These are phyloP conservation scores for Scedosporium minutisporum DNA, from an alignment of 2,329 filamentous ascomycete species.

Conservation along the genomic window DNA sequence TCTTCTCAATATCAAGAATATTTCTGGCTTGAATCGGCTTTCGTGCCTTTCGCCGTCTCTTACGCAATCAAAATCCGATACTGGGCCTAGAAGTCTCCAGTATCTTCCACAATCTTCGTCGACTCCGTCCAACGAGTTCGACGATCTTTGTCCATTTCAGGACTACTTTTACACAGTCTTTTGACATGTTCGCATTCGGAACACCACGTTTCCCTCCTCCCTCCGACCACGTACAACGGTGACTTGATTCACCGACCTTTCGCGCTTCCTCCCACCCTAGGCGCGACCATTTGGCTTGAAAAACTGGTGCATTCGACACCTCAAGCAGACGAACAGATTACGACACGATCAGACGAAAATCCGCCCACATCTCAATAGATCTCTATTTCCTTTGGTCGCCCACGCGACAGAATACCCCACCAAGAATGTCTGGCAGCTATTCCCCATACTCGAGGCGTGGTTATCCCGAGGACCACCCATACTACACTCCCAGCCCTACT, in stretches of 20 bases:
- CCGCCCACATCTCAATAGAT: background rate
- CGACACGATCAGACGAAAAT: background rate
- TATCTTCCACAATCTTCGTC: conserved; percentile 6
- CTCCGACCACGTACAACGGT: conserved; percentile 7
- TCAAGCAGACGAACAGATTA: background rate
- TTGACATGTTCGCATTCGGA: conserved; percentile 8
- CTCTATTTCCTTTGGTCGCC: background rate
- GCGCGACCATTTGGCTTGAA: conserved; percentile 1
- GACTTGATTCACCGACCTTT: conserved; percentile 6
- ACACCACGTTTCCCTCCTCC: conserved; percentile 6
- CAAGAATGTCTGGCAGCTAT: conserved; percentile 3
- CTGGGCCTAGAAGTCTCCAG: background rate
- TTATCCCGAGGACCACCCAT: conserved; percentile 1
- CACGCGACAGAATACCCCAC: background rate
- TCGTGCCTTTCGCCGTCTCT: background rate
- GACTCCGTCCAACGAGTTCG: background rate
- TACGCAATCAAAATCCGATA: conserved; percentile 1
- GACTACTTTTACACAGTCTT: conserved; percentile 1
- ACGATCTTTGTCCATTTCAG: conserved; percentile 3
- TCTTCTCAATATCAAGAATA: background rate
- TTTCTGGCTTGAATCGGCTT: background rate
- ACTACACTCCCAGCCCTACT: conserved; percentile 5
- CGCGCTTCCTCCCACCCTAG: conserved; percentile 3
- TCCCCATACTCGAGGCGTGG: conserved; percentile 5
- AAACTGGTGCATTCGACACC: background rate